Base-by-base conservation (phyloP, 2,329 filamentous ascomycete genomes). In the Xylariales sp. region DNA sequence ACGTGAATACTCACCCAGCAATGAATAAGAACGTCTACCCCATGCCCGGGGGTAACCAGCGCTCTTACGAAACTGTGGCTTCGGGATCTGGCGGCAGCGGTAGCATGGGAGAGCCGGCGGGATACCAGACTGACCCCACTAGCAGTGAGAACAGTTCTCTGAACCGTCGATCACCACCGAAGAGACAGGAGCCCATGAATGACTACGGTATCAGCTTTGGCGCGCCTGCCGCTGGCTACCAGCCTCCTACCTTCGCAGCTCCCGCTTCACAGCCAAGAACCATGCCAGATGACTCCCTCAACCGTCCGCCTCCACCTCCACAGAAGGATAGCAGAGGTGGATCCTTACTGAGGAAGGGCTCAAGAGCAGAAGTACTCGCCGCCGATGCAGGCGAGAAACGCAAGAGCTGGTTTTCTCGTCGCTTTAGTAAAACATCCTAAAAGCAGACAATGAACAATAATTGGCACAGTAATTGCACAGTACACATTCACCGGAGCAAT, bases 71-170 rank as follows among this genome's bases (percentile, higher is more conserved):
- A 59, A 95, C 88, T 2, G 84, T 94, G 30, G 85, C 85, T 25
- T 88, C 86, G 11, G 84, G 83, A 42, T 80, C 81, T 10, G 56
- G 42, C 17, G 83, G 81, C 16, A 86, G 81, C 53, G 85, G 81
- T 34, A 85, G 78, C 49, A 79, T 83, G 46, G 80, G 69, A 38
- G 89, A 95, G 41, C 81, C 81, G 11, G 82, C 78, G 55, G 83
- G 81, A 40, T 90, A 93, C 60, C 83, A 83, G 47, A 95, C 88
- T 42, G 89, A 95, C 56, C 90, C 87, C 29, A 67, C 75, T 40
- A 93, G 86, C 65, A 95, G 89, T 56, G 86, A 95, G 56, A 95
- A 95, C 65, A 94, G 88, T 65, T 95, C 88, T 2, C 78, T 94
- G 50, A 88, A 95, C 56, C 82, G 88, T 44, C 69, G 81, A 17